Evolutionary conservation across 192 early-diverging fungal species (phyloP), one percentile per base, ranked within the genome.

Genomic region (Phlyctochytrium planicorne): DNA sequence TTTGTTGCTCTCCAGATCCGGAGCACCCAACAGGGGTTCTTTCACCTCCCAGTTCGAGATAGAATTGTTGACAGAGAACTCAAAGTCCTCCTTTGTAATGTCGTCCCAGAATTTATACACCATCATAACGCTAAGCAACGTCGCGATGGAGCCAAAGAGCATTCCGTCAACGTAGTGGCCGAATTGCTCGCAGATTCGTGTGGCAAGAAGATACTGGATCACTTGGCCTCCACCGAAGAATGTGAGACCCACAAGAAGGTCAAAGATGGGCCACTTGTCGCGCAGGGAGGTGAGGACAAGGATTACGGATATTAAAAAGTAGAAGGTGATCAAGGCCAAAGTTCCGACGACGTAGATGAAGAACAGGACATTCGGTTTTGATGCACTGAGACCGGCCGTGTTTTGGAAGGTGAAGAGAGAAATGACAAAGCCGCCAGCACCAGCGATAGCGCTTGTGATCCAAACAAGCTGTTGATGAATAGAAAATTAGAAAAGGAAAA

Each of bases 91-190:
- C 63, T 40, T 40, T n/a, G 63, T 65, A n/a, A 65, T 52, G 23
- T 27, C 27, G 30, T 95, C 93, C 93, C 93, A 95, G 80, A 93
- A 95, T 80, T 95, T 95, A 86, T 94, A 95, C 2, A 94, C 87
- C 92, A 95, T 94, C 93, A 95, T 94, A 34, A 94, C 93, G 31
- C 86, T 82, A 53, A 95, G 78, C 60, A 95, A 76, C 24, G 89
- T 92, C 61, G 87, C 87, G 23, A 93, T 90, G 3, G 89, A 86
- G 29, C 90, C 91, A 82, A 94, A 93, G 86, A 95, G 94, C 69
- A 95, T 72, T 29, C 93, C 93, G 72, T 95, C 93, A 35, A 95
- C 83, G 65, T 95, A 95, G 65, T 95, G 93, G 74, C 91, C 92
- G 50, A 88, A 85, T 25, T 78, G 72, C 34, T 87, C 84, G 67